Base-by-base conservation (phyloP, 208 protist genomes). In the Porcisia hertigi region DNA sequence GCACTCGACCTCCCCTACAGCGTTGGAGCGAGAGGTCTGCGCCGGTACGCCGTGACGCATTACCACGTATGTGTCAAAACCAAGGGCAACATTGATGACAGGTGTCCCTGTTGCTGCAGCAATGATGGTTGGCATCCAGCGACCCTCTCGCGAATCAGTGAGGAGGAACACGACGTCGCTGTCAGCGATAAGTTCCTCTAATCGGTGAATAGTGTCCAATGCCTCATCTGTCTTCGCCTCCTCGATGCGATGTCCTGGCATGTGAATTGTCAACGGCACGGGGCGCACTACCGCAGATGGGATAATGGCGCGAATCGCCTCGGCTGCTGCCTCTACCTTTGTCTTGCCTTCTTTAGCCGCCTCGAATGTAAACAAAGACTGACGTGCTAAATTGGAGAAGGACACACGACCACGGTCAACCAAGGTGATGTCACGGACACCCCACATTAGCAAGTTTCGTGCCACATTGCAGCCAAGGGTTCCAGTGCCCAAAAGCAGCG, bases 391-490 rank as follows among this genome's bases (percentile, higher is more conserved):
- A 78, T 99, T 99, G 9, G 92, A 98, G 82, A 94, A 99, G 23
- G 94, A 97, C n/a, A 99, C 98, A 45, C 86, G 77, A 34, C 97
- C 97, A 45, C 96, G 97, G 87, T 99, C 98, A 0, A 99, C 94
- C 36, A 99, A 89, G 0, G 98, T 99, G 34, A 99, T 91, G 69
- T 98, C 83, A 25, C 89, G 94, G 18, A 99, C 97, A 43, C 98
- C 98, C 98, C 98, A 99, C 82, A 97, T 96, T 53, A 99, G 85
- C 36, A 99, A 84, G 60, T 93, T 92, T 16, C 98, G 87, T 3
- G 98, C 98, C 12, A 99, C 98, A 79, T 99, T 98, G 88, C 99
- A 99, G 43, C 99, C 99, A 11, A 99, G 90, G 8, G 99, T 99
- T 41, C 99, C 99, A 36, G 96, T 88, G 25, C 99, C 99, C 36